Conservation (phyloP, 768 basidiomycete genomes). For the Suillus spraguei region DNA sequence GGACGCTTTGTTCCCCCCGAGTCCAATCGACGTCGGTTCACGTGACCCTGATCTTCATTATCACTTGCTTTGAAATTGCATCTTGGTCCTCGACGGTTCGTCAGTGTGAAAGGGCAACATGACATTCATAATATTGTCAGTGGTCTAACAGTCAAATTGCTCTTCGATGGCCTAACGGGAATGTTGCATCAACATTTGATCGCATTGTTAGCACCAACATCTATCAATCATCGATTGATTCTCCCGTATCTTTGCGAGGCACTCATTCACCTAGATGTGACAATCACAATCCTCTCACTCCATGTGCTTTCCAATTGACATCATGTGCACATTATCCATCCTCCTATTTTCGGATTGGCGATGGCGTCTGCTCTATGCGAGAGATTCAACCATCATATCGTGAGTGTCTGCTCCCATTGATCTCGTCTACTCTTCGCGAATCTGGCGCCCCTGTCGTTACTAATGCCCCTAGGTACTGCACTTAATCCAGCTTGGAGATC, state of each 20-base stretch:
- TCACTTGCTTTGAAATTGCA: neutral
- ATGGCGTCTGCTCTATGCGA: neutral
- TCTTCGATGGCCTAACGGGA: neutral
- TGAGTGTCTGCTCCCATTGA: neutral
- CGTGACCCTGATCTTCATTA: neutral
- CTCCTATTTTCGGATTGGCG: conserved; percentile 3
- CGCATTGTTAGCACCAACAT: neutral
- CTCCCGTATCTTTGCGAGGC: neutral
- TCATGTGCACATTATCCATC: neutral
- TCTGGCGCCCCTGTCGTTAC: neutral
- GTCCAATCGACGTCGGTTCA: neutral
- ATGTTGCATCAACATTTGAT: neutral
- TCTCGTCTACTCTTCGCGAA: neutral
- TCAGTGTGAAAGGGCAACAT: neutral
- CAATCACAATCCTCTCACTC: neutral
- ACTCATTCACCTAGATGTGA: neutral
- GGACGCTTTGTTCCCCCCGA: neutral
- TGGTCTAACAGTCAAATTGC: neutral
- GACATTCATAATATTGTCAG: neutral
- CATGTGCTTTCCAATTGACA: neutral
- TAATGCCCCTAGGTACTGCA: neutral
- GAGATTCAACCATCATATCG: neutral
- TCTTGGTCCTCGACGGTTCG: neutral
- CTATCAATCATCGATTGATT: neutral
- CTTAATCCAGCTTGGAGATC: neutral